A percentile compares a stretch with the other conserved stretches of the same genome.
phyloP scores from a whole-genome alignment of 2,329 filamentous ascomycete genomes.

The Emmonsiellopsis sp. region DNA sequence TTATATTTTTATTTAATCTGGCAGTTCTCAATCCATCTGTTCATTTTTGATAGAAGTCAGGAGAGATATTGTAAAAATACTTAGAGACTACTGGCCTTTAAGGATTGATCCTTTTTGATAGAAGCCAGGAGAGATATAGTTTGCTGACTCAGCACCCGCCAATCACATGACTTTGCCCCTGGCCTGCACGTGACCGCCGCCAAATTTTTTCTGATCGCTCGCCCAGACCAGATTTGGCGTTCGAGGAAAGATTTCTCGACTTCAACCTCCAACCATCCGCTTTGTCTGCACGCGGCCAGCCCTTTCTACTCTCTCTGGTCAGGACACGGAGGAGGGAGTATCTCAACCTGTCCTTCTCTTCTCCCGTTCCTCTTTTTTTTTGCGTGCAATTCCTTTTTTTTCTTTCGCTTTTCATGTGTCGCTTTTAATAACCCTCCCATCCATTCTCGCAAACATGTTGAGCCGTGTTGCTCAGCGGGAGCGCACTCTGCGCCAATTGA shows the following conservation, averaged over 20 bases:
- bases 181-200: too few relatives aligned
- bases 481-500: slow-evolving; percentile 38
- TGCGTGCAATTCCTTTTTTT: slow-evolving; percentile 1
- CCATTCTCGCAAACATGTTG: slow-evolving; percentile 39
- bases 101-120: too few relatives aligned
- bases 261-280: not conserved
- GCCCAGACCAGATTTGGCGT: too few relatives aligned
- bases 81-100: too few relatives aligned
- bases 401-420: slow-evolving; percentile 5
- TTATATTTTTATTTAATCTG: too few relatives aligned
- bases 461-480: slow-evolving; percentile 47
- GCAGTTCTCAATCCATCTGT: too few relatives aligned
- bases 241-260: not conserved
- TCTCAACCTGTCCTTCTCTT: slow-evolving; percentile 8
- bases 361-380: slow-evolving; percentile 2
- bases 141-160: too few relatives aligned
- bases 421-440: slow-evolving; percentile 11
- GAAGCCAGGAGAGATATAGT: too few relatives aligned
- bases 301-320: not conserved
- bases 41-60: too few relatives aligned
- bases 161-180: too few relatives aligned
- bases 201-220: too few relatives aligned
- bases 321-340: slow-evolving; percentile 1
- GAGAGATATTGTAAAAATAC: too few relatives aligned
- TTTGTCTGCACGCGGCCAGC: not conserved